A percentile compares a stretch with the other conserved stretches of the same genome.
These are phyloP conservation scores for Microascus cirrosus DNA, from an alignment of 2,329 filamentous ascomycete genomes.

Conservation along the genomic window DNA sequence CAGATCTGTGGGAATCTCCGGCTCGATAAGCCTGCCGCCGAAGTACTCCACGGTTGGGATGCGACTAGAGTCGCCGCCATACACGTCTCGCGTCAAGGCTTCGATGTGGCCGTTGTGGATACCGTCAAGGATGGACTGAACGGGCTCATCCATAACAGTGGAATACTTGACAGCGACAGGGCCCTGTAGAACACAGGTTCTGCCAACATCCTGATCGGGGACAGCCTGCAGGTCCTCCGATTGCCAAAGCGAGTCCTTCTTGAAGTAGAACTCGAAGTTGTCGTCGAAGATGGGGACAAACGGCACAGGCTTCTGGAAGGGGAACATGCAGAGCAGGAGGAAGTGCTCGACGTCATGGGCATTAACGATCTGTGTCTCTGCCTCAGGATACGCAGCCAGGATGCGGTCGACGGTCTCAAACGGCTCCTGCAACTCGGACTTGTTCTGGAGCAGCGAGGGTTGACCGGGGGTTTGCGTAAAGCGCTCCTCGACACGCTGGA, in stretches of 20 bases:
- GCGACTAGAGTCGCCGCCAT: slow-evolving; percentile 57
- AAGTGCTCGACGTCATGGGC: slow-evolving; percentile 98
- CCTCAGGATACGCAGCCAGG: slow-evolving; percentile 72
- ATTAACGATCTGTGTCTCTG: slow-evolving; percentile 85
- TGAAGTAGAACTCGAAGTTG: slow-evolving; percentile 99
- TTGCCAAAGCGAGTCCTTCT: slow-evolving; percentile 99
- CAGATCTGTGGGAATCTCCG: slow-evolving; percentile 61
- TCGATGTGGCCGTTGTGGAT: slow-evolving; percentile 85
- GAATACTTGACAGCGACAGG: slow-evolving; percentile 89
- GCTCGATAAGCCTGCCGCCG: slow-evolving; percentile 71
- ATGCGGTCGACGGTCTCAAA: slow-evolving; percentile 70
- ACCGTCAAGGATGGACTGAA: slow-evolving; percentile 86
- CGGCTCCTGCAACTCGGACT: slow-evolving; percentile 75
- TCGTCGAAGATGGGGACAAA: slow-evolving; percentile 94
- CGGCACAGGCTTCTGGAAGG: slow-evolving; percentile 89
- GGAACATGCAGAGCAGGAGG: slow-evolving; percentile 80
- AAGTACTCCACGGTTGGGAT: slow-evolving; percentile 93
- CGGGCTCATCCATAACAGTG: slow-evolving; percentile 79
- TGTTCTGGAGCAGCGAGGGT: slow-evolving; percentile 79
- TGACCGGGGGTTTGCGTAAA: slow-evolving; percentile 66
- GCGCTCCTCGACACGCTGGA: slow-evolving; percentile 91
- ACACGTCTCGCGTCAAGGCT: slow-evolving; percentile 67
- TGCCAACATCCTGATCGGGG: slow-evolving; percentile 87
- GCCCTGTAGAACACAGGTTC: slow-evolving; percentile 93
- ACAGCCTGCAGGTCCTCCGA: slow-evolving; percentile 96